These are phyloP conservation scores for Hericium rajendrae DNA, from an alignment of 768 basidiomycete genomes.

Conservation along the genomic window DNA sequence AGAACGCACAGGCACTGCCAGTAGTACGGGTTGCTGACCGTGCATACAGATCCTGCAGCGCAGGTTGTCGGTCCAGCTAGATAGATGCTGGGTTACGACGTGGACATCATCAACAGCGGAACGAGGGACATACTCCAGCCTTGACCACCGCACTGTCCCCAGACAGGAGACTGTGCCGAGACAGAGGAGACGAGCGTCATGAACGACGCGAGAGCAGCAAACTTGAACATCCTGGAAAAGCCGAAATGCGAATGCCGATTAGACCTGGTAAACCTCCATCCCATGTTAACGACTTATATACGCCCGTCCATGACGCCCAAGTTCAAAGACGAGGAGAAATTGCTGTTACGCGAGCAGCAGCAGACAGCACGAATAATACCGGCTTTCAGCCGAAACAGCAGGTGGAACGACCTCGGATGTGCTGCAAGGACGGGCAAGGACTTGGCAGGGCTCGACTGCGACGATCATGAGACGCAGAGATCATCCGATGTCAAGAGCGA, in stretches of 20 bases:
- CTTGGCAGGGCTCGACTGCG: background rate
- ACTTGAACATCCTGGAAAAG: constrained; percentile 24
- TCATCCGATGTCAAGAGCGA: background rate
- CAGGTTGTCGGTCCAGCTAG: constrained; percentile 25
- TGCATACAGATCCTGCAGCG: constrained; percentile 23
- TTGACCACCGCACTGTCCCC: constrained; percentile 46
- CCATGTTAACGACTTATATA: background rate
- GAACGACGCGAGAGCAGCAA: constrained; percentile 32
- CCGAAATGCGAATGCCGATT: background rate
- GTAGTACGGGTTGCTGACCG: constrained; percentile 23
- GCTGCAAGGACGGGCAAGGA: background rate
- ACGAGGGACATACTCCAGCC: constrained; percentile 34
- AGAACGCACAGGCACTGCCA: constrained; percentile 22
- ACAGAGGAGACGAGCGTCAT: constrained; percentile 36
- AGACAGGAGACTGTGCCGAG: constrained; percentile 33
- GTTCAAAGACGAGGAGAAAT: background rate
- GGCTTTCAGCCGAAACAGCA: constrained; percentile 2
- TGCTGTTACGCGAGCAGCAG: background rate
- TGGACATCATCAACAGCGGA: background rate
- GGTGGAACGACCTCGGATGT: constrained; percentile 1
- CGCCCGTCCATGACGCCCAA: background rate
- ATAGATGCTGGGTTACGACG: background rate
- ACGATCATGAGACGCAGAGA: constrained; percentile 5
- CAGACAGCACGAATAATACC: background rate
- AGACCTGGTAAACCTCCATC: background rate